Conservation (phyloP, 768 basidiomycete genomes). For the Leccinum disarticulatum region DNA sequence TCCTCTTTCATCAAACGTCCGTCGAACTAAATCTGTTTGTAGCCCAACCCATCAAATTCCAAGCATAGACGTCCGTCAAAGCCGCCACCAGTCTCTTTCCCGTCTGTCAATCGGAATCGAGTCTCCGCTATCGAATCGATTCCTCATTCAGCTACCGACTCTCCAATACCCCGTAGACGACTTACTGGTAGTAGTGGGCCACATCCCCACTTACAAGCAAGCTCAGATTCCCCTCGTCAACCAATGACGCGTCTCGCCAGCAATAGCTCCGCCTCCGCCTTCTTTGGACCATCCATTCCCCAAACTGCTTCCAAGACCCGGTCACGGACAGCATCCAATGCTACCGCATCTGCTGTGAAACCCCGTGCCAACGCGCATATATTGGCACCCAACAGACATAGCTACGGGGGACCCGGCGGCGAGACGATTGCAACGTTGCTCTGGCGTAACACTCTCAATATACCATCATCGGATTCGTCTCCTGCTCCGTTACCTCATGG, state of each 20-base stretch:
- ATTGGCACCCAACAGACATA: slow-evolving; percentile 53
- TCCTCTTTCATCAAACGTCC: background rate
- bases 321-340: slow-evolving; percentile 26
- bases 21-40: background rate
- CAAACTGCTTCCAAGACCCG: slow-evolving; percentile 23
- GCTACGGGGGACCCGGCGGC: slow-evolving; percentile 55
- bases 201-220: slow-evolving; percentile 28
- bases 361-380: slow-evolving; percentile 23
- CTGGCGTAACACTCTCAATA: slow-evolving; percentile 38
- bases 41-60: too few species aligned
- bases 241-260: slow-evolving; percentile 54
- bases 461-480: slow-evolving; percentile 54
- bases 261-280: slow-evolving; percentile 56
- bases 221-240: slow-evolving; percentile 30
- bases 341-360: slow-evolving; percentile 6
- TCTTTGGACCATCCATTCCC: slow-evolving; percentile 55
- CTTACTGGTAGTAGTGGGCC: slow-evolving; percentile 11
- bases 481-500: slow-evolving; percentile 36
- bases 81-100: too few species aligned
- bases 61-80: too few species aligned
- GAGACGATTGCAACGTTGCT: slow-evolving; percentile 31
- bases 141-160: too few species aligned
- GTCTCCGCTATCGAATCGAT: too few species aligned
- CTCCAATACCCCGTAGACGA: too few species aligned
- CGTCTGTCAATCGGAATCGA: too few species aligned